Conservation (phyloP, 257 asterid genomes). For the Fraxinus excelsior region DNA sequence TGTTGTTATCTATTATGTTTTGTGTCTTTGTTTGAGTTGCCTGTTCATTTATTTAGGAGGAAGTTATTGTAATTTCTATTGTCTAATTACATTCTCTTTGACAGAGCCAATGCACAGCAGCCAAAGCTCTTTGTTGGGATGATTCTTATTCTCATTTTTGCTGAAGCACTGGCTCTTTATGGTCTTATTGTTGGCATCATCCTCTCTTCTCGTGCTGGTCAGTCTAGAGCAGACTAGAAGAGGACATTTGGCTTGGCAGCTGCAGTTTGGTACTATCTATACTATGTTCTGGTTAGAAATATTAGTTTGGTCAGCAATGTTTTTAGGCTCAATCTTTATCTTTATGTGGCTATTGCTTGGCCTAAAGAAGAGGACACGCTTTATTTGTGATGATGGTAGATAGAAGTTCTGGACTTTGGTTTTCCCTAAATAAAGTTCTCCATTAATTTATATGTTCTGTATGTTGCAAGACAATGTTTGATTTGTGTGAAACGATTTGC, state of each 20-base stretch:
- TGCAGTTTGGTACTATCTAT: slow-evolving; percentile 26
- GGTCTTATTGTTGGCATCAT: slow-evolving; percentile 89
- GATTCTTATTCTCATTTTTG: slow-evolving; percentile 83
- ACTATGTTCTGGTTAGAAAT: slow-evolving; percentile 24
- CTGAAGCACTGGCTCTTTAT: slow-evolving; percentile 76
- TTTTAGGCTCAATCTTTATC: slow-evolving; percentile 23
- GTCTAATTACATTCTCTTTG: slow-evolving; percentile 13
- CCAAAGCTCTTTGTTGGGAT: slow-evolving; percentile 85
- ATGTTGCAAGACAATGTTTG: slow-evolving; percentile 19
- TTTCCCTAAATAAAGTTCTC: slow-evolving; percentile 41
- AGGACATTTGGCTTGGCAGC: slow-evolving; percentile 14
- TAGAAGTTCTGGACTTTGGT: slow-evolving; percentile 35
- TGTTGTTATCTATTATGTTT: neutral
- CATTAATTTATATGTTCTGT: slow-evolving; percentile 22
- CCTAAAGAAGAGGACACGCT: slow-evolving; percentile 22
- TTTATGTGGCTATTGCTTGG: slow-evolving; percentile 34
- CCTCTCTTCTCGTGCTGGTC: slow-evolving; percentile 90
- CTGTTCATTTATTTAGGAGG: slow-evolving; percentile 10
- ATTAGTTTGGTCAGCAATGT: slow-evolving; percentile 32
- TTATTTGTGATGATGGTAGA: slow-evolving; percentile 27
- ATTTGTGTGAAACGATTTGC: slow-evolving; percentile 26
- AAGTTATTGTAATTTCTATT: neutral
- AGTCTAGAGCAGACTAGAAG: slow-evolving; percentile 77
- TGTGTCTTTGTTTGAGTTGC: neutral
- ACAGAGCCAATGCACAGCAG: slow-evolving; percentile 84